Conservation (phyloP, 768 basidiomycete genomes). For the Amanita pseudoporphyria region DNA sequence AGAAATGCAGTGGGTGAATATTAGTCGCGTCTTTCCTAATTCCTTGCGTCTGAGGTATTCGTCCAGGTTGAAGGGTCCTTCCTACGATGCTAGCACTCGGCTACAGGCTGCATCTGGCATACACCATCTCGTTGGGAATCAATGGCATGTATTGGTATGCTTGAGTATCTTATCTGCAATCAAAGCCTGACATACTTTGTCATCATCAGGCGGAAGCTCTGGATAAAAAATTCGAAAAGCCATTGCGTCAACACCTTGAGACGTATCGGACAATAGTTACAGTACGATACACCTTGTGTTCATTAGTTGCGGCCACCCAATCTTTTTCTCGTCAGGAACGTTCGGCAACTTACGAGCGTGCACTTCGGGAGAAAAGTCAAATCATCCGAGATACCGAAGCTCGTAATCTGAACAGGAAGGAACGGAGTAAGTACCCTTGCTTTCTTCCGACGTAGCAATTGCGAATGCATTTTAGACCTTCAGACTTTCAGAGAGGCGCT, state of each 20-base stretch:
- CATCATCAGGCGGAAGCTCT: slow-evolving; percentile 63
- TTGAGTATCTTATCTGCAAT: neutral
- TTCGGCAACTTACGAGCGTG: slow-evolving; percentile 73
- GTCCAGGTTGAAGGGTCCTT: slow-evolving; percentile 63
- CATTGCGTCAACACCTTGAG: slow-evolving; percentile 77
- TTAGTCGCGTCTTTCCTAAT: neutral
- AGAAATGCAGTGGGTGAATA: slow-evolving; percentile 71
- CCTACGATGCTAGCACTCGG: slow-evolving; percentile 71
- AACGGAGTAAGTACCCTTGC: slow-evolving; percentile 54
- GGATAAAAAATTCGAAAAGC: slow-evolving; percentile 84
- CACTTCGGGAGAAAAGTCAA: slow-evolving; percentile 74
- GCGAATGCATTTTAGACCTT: slow-evolving; percentile 44
- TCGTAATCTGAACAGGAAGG: slow-evolving; percentile 75
- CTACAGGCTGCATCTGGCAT: slow-evolving; percentile 82
- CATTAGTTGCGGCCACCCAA: neutral
- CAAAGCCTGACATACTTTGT: slow-evolving; percentile 7
- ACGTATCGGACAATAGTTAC: slow-evolving; percentile 66
- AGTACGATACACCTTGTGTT: slow-evolving; percentile 25
- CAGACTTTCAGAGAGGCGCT: slow-evolving; percentile 84
- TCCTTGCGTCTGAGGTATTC: neutral
- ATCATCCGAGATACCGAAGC: slow-evolving; percentile 81
- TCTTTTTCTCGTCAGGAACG: slow-evolving; percentile 48
- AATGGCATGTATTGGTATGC: slow-evolving; percentile 84
- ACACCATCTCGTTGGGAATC: slow-evolving; percentile 87
- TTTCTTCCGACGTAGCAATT: neutral